A percentile compares a stretch with the other conserved stretches of the same genome.
Evolutionary conservation across 2,329 filamentous ascomycete species (phyloP).

Genomic region (Aspergillus sp.): DNA sequence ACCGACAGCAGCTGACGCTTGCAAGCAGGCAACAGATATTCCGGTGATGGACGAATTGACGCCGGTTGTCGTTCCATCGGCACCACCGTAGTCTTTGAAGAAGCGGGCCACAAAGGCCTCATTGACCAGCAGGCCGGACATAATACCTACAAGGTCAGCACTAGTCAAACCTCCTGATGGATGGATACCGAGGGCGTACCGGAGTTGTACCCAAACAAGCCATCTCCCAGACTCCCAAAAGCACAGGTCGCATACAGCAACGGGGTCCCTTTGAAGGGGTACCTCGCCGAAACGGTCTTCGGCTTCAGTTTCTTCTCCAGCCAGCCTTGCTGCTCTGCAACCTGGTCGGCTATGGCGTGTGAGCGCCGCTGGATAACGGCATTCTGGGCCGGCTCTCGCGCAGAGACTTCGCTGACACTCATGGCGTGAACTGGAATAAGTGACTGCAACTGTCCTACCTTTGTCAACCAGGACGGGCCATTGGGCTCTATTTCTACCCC

Average conservation of each 20-base stretch:
- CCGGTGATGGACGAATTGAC: conserved; percentile 41
- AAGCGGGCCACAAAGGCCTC: conserved; percentile 42
- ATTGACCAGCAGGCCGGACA: conserved; percentile 42
- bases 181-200: conserved; percentile 21
- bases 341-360: conserved; percentile 23
- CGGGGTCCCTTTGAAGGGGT: conserved; percentile 38
- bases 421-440: background rate
- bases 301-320: conserved; percentile 39
- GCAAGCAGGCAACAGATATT: conserved; percentile 38
- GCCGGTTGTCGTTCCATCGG: conserved; percentile 26
- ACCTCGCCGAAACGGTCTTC: conserved; percentile 35
- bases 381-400: conserved; percentile 6
- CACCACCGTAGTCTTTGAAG: conserved; percentile 39
- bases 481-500: conserved; percentile 21
- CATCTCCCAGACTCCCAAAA: conserved; percentile 43
- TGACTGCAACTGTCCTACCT: background rate
- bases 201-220: conserved; percentile 44
- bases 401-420: background rate
- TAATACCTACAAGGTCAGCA: conserved; percentile 33
- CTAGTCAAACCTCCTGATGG: background rate
- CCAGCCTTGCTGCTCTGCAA: conserved; percentile 29
- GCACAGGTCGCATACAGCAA: conserved; percentile 41
- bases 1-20: conserved; percentile 37
- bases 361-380: conserved; percentile 23
- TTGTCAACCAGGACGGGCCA: background rate